phyloP scores from a whole-genome alignment of 768 basidiomycete genomes.

The Rhizopogon roseolus region DNA sequence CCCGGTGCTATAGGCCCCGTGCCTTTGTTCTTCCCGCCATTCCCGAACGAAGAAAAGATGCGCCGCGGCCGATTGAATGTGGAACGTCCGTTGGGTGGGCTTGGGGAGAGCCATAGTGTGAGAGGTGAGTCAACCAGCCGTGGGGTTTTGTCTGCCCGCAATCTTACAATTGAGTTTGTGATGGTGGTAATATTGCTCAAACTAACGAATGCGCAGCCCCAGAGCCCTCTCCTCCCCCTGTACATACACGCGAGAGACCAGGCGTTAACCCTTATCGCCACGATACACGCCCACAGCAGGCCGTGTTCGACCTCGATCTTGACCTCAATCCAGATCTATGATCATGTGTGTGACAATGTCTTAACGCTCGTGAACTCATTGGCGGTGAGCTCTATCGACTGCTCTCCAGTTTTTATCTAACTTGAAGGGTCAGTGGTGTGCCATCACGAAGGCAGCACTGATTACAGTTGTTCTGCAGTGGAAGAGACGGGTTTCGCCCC shows the following conservation, averaged over 20 bases:
- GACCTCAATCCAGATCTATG: constrained; percentile 82
- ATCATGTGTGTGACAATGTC: constrained; percentile 1
- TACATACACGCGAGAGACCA: constrained; percentile 40
- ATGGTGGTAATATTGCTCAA: neutral
- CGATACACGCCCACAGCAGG: constrained; percentile 57
- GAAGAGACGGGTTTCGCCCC: neutral
- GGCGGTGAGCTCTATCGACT: neutral
- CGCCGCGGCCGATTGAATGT: constrained; percentile 74
- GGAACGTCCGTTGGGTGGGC: constrained; percentile 70
- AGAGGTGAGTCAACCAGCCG: constrained; percentile 43
- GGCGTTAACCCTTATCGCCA: constrained; percentile 69
- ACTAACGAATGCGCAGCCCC: constrained; percentile 39
- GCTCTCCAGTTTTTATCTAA: neutral
- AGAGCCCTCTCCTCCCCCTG: constrained; percentile 51
- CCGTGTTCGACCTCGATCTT: constrained; percentile 74
- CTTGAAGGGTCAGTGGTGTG: neutral
- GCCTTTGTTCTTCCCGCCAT: constrained; percentile 83
- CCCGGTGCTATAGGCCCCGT: constrained; percentile 62
- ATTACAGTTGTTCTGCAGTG: neutral
- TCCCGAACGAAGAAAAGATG: constrained; percentile 91
- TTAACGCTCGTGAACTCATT: neutral
- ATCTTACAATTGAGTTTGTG: neutral
- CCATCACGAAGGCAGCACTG: neutral
- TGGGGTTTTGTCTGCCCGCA: neutral
- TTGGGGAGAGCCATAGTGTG: constrained; percentile 82